Base-by-base conservation (phyloP, 2,329 filamentous ascomycete species). In the Fusarium beomiforme region DNA sequence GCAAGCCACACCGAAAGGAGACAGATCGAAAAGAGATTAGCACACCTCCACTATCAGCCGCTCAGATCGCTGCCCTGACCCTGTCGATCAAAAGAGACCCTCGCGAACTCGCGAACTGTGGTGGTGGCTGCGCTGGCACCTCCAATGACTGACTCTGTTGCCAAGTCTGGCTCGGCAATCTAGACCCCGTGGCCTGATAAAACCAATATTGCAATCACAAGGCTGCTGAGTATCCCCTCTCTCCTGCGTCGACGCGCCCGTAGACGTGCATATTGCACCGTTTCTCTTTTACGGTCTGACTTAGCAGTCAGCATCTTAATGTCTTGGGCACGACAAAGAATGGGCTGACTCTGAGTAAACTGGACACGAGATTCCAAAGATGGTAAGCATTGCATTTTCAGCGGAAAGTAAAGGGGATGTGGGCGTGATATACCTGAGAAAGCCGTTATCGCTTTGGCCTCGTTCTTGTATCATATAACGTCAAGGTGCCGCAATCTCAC, bases 241-340 rank as follows among this genome's bases (percentile, higher is more conserved):
- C 21, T 62, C 26, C 33, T 50, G 42, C 47, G 34, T 66, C 36
- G 44, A 72, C 57, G 56, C 69, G 69, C 69, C 49, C 70, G 59
- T 67, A 31, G 19, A 62, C 53, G 29, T 72, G 69, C 67, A 71
- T 73, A 57, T 72, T 72, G 47, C 49, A 41, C 53, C 49, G 43
- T 37, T 17, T 46, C 62, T 37, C 17, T 36, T 8, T 24, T 42
- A 49, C 60, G 62, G 37, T 17, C 14, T 6, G 21, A 24, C 36
- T 46, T 41, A 61, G 60, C 46, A 60, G 61, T 55, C 53, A 54
- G 60, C 44, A 49, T 62, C 65, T 67, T 53, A 66, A 53, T 59
- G 43, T 41, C 41, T 65, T 75, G 42, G 34, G 6, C 33, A 24
- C 37, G 23, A 12, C 19, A n/a, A 55, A 24, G 10, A 49, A 65